These are phyloP conservation scores for Colletotrichum kahawae DNA, from an alignment of 2,329 filamentous ascomycete species.

Conservation along the genomic window DNA sequence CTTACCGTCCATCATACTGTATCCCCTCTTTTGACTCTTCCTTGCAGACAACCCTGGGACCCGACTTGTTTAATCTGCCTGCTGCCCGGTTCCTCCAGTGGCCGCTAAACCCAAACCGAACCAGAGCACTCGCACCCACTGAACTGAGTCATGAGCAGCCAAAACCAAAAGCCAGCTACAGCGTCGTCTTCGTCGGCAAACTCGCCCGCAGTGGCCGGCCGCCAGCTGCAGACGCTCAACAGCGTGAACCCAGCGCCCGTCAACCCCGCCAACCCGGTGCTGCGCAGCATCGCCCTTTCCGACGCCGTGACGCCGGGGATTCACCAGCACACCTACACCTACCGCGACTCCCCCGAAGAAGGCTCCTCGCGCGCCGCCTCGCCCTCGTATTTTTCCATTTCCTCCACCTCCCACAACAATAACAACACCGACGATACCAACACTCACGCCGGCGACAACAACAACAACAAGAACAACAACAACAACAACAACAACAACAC, in stretches of 20 bases:
- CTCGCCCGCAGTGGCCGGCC: neutral
- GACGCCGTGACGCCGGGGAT: slow-evolving; percentile 35
- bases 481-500: neutral
- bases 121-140: neutral
- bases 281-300: slow-evolving; percentile 17
- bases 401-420: slow-evolving; percentile 14
- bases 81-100: neutral
- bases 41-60: neutral
- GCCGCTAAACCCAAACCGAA: neutral
- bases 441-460: neutral
- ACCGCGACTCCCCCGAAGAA: slow-evolving; percentile 16
- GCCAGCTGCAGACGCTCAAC: no score
- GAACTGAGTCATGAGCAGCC: slow-evolving; percentile 16
- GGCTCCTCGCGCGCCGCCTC: slow-evolving; percentile 13
- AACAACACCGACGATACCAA: neutral
- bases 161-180: neutral
- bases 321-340: slow-evolving; percentile 30
- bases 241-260: neutral
- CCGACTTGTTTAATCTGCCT: neutral
- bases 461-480: neutral
- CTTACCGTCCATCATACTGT: neutral
- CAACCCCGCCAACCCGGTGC: slow-evolving; percentile 21
- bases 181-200: no score
- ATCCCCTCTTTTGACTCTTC: neutral
- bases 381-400: slow-evolving; percentile 28